Conservation (phyloP, 768 basidiomycete genomes). For the Russula dissimulans region DNA sequence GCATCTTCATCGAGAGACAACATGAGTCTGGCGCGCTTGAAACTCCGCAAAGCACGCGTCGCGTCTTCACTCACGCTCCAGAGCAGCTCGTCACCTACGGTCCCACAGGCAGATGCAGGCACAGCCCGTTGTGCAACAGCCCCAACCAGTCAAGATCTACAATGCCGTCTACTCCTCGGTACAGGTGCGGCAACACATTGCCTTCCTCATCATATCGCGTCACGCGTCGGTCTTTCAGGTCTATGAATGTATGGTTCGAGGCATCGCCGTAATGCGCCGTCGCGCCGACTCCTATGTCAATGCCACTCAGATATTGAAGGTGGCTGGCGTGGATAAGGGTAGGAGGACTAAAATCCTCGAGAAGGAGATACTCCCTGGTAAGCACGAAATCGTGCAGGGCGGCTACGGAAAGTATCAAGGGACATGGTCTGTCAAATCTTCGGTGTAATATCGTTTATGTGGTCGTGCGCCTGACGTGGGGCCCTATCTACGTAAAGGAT, state of each 20-base stretch:
- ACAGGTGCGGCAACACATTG: conserved; percentile 40
- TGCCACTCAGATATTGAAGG: conserved; percentile 98
- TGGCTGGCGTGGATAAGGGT: conserved; percentile 96
- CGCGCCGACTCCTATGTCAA: conserved; percentile 93
- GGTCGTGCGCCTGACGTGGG: neutral
- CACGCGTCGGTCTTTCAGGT: conserved; percentile 42
- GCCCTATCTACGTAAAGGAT: conserved; percentile 52
- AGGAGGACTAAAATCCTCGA: conserved; percentile 92
- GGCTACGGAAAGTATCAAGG: conserved; percentile 99
- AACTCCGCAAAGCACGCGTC: no score
- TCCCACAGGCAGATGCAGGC: conserved; percentile 8
- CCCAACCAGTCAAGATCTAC: conserved; percentile 71
- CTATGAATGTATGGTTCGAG: conserved; percentile 96
- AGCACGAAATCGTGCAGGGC: conserved; percentile 97
- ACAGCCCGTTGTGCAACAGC: conserved; percentile 17
- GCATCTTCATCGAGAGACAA: conserved; percentile 86
- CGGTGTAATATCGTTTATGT: neutral
- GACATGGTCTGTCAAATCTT: conserved; percentile 63
- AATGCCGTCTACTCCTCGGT: conserved; percentile 90
- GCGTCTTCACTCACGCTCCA: no score
- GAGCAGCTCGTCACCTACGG: neutral
- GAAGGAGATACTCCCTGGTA: conserved; percentile 92
- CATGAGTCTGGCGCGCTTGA: conserved; percentile 27
- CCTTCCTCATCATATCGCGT: conserved; percentile 15
- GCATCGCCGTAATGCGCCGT: conserved; percentile 97